A percentile compares a stretch with the other conserved stretches of the same genome.
These are phyloP conservation scores for Pisolithus orientalis DNA, from an alignment of 768 basidiomycete genomes.

Conservation along the genomic window DNA sequence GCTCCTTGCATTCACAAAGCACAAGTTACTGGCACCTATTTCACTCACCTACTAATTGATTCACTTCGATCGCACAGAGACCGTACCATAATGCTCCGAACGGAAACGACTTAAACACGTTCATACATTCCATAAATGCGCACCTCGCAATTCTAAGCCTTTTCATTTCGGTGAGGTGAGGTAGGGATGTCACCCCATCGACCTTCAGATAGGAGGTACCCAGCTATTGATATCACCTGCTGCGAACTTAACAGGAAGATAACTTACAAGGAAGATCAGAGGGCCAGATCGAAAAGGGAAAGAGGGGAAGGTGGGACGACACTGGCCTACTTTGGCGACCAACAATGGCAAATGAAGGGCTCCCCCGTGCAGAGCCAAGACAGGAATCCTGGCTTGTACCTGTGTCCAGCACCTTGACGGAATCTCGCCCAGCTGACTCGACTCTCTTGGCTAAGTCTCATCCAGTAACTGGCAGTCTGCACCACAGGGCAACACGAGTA, in stretches of 20 bases:
- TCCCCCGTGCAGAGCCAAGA: background rate
- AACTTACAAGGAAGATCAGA: background rate
- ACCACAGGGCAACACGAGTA: background rate
- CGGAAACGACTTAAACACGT: background rate
- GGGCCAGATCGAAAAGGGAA: background rate
- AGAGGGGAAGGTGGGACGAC: too few relatives aligned
- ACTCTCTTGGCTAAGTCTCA: background rate
- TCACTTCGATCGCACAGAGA: too few relatives aligned
- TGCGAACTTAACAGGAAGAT: background rate
- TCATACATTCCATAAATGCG: background rate
- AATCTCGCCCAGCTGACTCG: background rate
- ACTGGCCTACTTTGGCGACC: too few relatives aligned
- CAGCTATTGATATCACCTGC: too few relatives aligned
- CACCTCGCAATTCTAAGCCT: background rate
- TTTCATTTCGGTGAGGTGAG: constrained; percentile 1
- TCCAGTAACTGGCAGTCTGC: background rate
- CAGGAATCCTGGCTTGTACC: background rate
- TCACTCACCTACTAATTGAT: too few relatives aligned
- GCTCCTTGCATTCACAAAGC: too few relatives aligned
- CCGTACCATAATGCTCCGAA: too few relatives aligned
- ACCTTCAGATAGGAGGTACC: background rate
- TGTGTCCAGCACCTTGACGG: background rate
- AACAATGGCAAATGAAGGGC: too few relatives aligned
- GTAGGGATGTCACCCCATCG: background rate
- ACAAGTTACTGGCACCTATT: too few relatives aligned